These are phyloP conservation scores for Russula brevipes DNA, from an alignment of 768 basidiomycete species.

Conservation along the genomic window DNA sequence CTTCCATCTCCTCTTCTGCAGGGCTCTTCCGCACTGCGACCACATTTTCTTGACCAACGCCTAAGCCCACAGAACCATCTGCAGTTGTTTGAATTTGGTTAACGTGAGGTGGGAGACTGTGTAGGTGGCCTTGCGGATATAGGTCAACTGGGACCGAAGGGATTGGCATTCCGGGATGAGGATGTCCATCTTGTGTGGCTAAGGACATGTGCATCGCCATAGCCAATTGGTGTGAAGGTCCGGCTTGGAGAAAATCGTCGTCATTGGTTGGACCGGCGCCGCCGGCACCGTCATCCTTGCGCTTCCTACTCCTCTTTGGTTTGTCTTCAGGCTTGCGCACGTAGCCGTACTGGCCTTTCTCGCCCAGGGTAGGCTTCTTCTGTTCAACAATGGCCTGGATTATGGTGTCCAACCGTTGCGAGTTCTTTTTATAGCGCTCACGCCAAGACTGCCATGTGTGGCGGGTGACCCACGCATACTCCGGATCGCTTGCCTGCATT, in stretches of 20 bases:
- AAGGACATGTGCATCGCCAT: slow-evolving; percentile 23
- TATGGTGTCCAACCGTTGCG: slow-evolving; percentile 55
- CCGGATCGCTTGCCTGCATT: slow-evolving; percentile 55
- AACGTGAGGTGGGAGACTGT: slow-evolving; percentile 12
- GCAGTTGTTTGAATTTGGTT: slow-evolving; percentile 15
- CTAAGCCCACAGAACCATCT: slow-evolving; percentile 29
- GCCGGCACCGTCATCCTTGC: slow-evolving; percentile 21
- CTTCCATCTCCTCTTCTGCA: slow-evolving; percentile 65
- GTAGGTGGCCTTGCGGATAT: slow-evolving; percentile 20
- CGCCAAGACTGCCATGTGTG: slow-evolving; percentile 92
- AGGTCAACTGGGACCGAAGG: slow-evolving; percentile 19
- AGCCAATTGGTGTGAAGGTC: slow-evolving; percentile 19
- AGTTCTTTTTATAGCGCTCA: slow-evolving; percentile 83
- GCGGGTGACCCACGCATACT: slow-evolving; percentile 72
- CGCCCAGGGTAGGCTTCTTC: slow-evolving; percentile 62
- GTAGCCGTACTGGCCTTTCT: slow-evolving; percentile 80
- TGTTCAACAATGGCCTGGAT: slow-evolving; percentile 65
- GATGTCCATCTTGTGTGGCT: slow-evolving; percentile 11
- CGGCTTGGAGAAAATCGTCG: slow-evolving; percentile 22
- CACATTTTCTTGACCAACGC: slow-evolving; percentile 18
- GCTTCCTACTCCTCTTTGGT: slow-evolving; percentile 37
- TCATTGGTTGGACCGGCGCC: slow-evolving; percentile 19
- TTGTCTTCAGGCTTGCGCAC: slow-evolving; percentile 72
- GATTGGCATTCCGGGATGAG: slow-evolving; percentile 15
- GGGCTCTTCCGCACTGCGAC: slow-evolving; percentile 40